Base-by-base conservation (phyloP, 208 protist species). In the Trypanosoma rangeli region DNA sequence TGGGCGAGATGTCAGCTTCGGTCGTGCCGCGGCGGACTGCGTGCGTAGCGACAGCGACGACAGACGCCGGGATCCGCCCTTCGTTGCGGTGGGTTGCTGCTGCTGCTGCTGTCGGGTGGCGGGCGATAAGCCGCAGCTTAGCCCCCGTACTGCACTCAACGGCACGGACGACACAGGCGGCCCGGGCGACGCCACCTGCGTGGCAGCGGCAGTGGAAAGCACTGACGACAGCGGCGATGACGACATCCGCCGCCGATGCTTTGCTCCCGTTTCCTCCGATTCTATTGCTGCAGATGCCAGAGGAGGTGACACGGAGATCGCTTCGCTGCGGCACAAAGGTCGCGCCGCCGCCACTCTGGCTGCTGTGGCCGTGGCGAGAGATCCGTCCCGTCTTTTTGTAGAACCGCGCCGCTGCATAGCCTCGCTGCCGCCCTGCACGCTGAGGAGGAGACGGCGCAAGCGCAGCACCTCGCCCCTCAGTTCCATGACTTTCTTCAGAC, bases 401-500 rank as follows among this genome's bases (percentile, higher is more conserved):
- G 28, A 52, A 42, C 31, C 33, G 10, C 1, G 33, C 16, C 49
- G 59, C 60, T 57, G 46, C 56, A 64, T 46, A 10, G 26, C 46
- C 33, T 65, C 58, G 26, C 49, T 58, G 8, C 68, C 68, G 5
- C 60, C 68, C 33, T 52, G 52, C 58, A 67, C 37, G 9, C 35
- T 62, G 35, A 61, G 39, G 8, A 74, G 49, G 18, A 74, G 39
- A 37, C 60, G 49, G 26, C 58, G 68, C 68, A 67, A 26, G 7
- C 58, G 68, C 15, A 50, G n/a, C 3, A 74, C 26, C 50, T 74
- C 68, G 42, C 56, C 64, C 22, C 62, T 39, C 28, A 71, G 54
- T 37, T 73, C 74, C 16, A 69, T 66, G 56, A 79, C 56, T 46
- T 58, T 61, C 37, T 67, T 67, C 49, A 79, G 42, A 0, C 74